phyloP scores from a whole-genome alignment of 805 yeast species.

The Henningerozyma blattae region DNA sequence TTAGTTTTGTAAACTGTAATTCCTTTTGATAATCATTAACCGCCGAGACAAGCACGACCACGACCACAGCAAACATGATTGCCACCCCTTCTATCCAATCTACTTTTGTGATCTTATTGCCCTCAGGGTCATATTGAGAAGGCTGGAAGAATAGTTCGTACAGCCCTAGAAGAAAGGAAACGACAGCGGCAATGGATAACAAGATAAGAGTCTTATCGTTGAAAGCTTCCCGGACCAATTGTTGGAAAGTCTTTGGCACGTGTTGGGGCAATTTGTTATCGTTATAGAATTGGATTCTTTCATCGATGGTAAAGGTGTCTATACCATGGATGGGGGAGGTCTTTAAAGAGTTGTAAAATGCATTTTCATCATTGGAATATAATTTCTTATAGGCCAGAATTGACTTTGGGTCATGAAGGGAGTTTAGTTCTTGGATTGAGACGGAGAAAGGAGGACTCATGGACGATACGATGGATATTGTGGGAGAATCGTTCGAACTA shows the following conservation, averaged over 20 bases:
- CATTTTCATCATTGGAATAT: conserved; percentile 11
- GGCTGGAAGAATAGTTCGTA: conserved; percentile 88
- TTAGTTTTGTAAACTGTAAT: conserved; percentile 77
- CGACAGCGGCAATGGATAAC: conserved; percentile 73
- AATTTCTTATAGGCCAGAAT: conserved; percentile 12
- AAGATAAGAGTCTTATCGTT: conserved; percentile 84
- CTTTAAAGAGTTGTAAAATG: conserved; percentile 11
- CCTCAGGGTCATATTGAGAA: conserved; percentile 65
- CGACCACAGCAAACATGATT: conserved; percentile 77
- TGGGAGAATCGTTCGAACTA: too few species aligned
- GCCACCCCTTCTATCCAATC: conserved; percentile 99
- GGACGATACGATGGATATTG: neutral
- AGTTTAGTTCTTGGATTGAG: conserved; percentile 10
- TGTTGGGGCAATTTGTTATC: conserved; percentile 60
- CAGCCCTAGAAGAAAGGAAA: conserved; percentile 81
- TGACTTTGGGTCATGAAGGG: conserved; percentile 25
- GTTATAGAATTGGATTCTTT: conserved; percentile 39
- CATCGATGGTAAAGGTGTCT: conserved; percentile 3
- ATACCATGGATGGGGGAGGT: conserved; percentile 17
- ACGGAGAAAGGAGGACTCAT: neutral
- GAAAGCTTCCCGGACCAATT: conserved; percentile 69
- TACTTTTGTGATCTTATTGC: conserved; percentile 65
- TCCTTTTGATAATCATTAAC: conserved; percentile 96
- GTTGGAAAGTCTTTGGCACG: conserved; percentile 53
- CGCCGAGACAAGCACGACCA: conserved; percentile 89